Percentiles rank a stretch among this genome's conserved stretches.
phyloP scores from a whole-genome alignment of 306 rosid species.

The Acacia acuminata region DNA sequence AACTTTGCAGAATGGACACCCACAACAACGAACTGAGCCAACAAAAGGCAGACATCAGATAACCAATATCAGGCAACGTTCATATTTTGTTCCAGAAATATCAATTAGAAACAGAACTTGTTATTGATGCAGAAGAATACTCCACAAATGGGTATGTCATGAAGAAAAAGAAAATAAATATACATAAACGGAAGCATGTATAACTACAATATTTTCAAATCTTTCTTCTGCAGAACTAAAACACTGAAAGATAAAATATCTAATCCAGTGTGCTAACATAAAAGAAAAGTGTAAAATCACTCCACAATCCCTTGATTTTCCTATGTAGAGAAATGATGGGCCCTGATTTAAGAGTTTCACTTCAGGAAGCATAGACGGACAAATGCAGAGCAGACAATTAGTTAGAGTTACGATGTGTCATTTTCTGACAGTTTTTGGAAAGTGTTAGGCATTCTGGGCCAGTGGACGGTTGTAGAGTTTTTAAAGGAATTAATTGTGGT shows the following conservation, averaged over 20 bases:
- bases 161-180: neutral
- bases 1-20: constrained; percentile 99
- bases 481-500: neutral
- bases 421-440: neutral
- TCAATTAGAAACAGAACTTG: constrained; percentile 9
- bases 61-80: neutral
- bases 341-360: neutral
- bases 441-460: neutral
- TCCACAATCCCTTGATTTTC: neutral
- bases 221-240: neutral
- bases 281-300: neutral
- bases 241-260: neutral
- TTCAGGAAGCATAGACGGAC: neutral
- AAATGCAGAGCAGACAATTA: neutral
- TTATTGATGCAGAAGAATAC: constrained; percentile 21
- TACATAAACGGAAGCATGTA: neutral
- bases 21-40: constrained; percentile 76
- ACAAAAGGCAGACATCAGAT: constrained; percentile 34
- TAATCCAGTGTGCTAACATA: neutral
- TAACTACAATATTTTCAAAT: neutral
- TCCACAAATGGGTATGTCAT: neutral
- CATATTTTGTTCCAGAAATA: constrained; percentile 3
- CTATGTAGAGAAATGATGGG: neutral
- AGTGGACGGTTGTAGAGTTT: neutral
- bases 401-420: neutral